Evolutionary conservation across 208 protist species (phyloP).

Genomic region (Acanthamoeba quina): DNA sequence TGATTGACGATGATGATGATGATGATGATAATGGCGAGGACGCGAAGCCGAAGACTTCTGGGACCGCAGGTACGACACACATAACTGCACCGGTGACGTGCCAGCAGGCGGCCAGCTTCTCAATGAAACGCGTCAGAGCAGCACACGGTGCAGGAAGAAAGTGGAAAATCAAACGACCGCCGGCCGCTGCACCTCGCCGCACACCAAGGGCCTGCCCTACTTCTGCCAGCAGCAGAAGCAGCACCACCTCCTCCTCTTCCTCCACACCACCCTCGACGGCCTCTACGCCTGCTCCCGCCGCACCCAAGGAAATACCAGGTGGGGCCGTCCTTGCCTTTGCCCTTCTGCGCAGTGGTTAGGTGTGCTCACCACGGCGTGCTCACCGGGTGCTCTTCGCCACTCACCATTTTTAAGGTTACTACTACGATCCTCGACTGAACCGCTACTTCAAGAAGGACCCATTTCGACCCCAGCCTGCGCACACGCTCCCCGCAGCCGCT

Average conservation of each 20-base stretch:
- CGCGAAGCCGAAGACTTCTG: neutral
- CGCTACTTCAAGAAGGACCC: conserved; percentile 70
- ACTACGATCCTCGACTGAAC: conserved; percentile 37
- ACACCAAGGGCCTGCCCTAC: neutral
- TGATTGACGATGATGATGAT: neutral
- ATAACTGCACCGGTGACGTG: too few species aligned
- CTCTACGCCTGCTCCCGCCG: neutral
- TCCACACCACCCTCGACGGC: neutral
- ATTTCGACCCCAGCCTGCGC: conserved; percentile 28
- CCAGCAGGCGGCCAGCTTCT: too few species aligned
- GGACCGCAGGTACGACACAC: too few species aligned
- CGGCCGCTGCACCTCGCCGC: neutral
- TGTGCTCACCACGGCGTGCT: too few species aligned
- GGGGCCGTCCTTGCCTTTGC: too few species aligned
- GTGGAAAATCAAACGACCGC: neutral
- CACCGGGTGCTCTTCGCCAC: too few species aligned
- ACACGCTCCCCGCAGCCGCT: neutral
- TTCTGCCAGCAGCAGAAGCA: neutral
- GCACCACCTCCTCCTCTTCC: neutral
- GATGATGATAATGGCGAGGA: neutral
- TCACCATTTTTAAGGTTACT: neutral
- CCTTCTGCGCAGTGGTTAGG: too few species aligned
- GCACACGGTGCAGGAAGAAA: neutral
- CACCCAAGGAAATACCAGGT: conserved; percentile 15
- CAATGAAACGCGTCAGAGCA: neutral